Conservation (phyloP, 2,329 filamentous ascomycete species). For the Ophiostoma quercus region DNA sequence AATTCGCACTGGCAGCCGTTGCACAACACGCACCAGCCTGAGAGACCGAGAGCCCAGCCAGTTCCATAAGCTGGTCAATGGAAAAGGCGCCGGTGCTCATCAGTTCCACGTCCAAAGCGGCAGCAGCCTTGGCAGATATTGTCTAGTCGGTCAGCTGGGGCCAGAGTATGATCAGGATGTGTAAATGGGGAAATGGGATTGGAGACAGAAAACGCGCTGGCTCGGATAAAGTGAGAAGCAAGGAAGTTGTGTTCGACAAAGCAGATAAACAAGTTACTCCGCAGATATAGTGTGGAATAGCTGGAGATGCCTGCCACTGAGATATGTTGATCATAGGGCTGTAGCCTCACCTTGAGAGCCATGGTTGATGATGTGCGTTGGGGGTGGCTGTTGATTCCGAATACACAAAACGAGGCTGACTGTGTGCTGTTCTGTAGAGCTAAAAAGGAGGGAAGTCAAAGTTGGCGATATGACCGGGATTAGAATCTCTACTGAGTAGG, state of each 20-base stretch:
- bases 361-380: neutral
- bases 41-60: conserved; percentile 87
- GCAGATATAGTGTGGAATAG: too few species aligned
- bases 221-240: neutral
- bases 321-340: neutral
- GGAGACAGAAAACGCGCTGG: neutral
- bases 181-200: too few species aligned
- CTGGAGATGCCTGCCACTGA: too few species aligned
- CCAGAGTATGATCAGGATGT: neutral
- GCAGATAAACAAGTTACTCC: too few species aligned
- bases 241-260: neutral
- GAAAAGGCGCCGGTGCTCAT: conserved; percentile 88
- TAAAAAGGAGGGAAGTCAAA: neutral
- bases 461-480: neutral
- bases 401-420: neutral
- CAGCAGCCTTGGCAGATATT: conserved; percentile 78
- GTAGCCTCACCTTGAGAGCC: neutral
- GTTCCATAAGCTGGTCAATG: conserved; percentile 93
- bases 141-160: conserved; percentile 50
- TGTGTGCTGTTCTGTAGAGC: neutral
- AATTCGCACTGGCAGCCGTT: too few species aligned
- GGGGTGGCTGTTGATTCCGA: neutral
- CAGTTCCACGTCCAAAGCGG: conserved; percentile 84
- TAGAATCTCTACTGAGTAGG: neutral
- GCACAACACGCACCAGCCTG: conserved; percentile 60